phyloP scores from a whole-genome alignment of 2,329 filamentous ascomycete genomes.

The Cordyceps cateniannulata region DNA sequence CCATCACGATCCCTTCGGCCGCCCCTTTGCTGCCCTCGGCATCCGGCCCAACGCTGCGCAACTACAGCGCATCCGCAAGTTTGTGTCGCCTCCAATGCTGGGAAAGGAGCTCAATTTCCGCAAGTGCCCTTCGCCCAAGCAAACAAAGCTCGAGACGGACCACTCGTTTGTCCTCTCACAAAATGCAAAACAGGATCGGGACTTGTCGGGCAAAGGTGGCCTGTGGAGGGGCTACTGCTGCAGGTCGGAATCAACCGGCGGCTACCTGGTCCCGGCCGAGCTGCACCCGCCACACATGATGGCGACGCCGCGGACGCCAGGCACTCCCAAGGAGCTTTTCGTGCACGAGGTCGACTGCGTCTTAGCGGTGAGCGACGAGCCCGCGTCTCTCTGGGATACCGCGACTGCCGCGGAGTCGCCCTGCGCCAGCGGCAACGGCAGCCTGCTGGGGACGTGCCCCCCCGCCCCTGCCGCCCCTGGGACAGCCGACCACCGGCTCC shows the following conservation, averaged over 20 bases:
- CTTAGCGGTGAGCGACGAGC: conserved; percentile 34
- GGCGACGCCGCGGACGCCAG: conserved; percentile 40
- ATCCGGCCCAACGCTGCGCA: conserved; percentile 32
- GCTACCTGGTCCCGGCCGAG: conserved; percentile 34
- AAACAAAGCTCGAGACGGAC: conserved; percentile 75
- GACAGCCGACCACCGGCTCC: conserved; percentile 22
- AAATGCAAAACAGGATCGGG: conserved; percentile 43
- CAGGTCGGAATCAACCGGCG: conserved; percentile 29
- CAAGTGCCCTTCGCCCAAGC: conserved; percentile 73
- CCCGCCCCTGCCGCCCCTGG: background rate
- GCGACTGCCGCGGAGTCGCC: conserved; percentile 15
- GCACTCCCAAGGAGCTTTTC: conserved; percentile 37
- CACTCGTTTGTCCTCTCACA: conserved; percentile 50
- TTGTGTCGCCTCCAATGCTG: conserved; percentile 76
- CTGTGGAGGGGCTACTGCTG: conserved; percentile 74
- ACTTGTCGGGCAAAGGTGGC: conserved; percentile 52
- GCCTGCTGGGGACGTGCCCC: background rate
- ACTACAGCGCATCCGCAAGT: conserved; percentile 42
- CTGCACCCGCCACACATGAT: conserved; percentile 43
- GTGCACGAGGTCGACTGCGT: conserved; percentile 33
- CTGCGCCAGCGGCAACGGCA: background rate
- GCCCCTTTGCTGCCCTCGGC: conserved; percentile 37
- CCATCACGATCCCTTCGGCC: conserved; percentile 31
- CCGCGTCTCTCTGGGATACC: conserved; percentile 22
- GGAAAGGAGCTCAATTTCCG: conserved; percentile 76